Evolutionary conservation across 306 rosid genomes (phyloP), one percentile per base, ranked within the genome.

Genomic region (Senna siamea): DNA sequence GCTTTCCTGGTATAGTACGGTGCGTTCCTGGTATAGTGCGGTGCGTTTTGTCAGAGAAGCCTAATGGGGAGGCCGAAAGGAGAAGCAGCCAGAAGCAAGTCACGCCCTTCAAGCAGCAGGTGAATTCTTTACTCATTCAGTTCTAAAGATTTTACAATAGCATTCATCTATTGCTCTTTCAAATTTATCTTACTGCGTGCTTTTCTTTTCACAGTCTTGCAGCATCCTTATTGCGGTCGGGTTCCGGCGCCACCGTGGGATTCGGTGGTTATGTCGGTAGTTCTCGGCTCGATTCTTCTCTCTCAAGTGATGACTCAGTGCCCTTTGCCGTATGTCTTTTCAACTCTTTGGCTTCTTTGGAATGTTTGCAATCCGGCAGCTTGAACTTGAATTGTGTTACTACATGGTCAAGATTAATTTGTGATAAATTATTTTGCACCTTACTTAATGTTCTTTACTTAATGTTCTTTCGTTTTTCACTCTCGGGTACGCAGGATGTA

Each of bases 81-180:
- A 68, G 98, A 93, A 13, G 93, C 77, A 51, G 90, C 77, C 9
- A 80, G 96, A 80, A 87, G 80, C 88, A 93, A 93, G 84, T 78
- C 94, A 6, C 89, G 94, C 18, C 89, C 97, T 85, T 93, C 97
- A 3, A 93, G 98, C 84, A 93, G 94, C 91, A 91, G 97, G 98
- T 93, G 20, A 14, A 3, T 10, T 20, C 5, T 47, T 17, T 26
- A 6, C 53, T 37, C 40, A 14, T 9, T n/a, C n/a, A n/a, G n/a
- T n/a, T n/a, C n/a, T n/a, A n/a, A n/a, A n/a, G n/a, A n/a, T n/a
- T n/a, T n/a, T n/a, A n/a, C n/a, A 1, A 26, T 26, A 26, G 30
- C 30, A 1, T 26, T 41, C 68, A 7, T 1, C 23, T 3, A 8
- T 46, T n/a, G 5, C 60, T 4, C 6, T 9, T 20, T 8, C 18